Conservation (phyloP, 768 basidiomycete genomes). For the Tephrocybe sp. region DNA sequence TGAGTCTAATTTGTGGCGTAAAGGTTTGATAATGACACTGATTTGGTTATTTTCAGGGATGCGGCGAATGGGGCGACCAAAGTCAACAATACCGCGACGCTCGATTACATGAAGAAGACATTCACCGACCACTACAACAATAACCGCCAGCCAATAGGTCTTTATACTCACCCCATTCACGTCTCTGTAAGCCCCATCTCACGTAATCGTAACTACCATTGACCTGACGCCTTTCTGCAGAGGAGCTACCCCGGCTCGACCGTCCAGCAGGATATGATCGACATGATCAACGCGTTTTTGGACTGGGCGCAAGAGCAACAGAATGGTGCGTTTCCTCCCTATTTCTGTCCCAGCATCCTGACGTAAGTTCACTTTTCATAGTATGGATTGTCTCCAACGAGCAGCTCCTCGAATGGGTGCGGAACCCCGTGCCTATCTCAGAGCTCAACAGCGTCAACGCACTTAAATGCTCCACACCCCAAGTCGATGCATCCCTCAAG, state of each 20-base stretch:
- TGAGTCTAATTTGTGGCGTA: background rate
- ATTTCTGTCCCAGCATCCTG: background rate
- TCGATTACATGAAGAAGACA: constrained; percentile 71
- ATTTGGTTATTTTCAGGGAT: constrained; percentile 37
- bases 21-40: background rate
- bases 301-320: constrained; percentile 79
- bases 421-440: constrained; percentile 63
- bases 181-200: constrained; percentile 43
- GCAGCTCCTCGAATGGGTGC: constrained; percentile 75
- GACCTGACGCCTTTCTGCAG: constrained; percentile 22
- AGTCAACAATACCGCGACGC: constrained; percentile 61
- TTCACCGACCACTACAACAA: constrained; percentile 74
- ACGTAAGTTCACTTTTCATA: constrained; percentile 18
- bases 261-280: constrained; percentile 49
- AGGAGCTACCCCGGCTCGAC: constrained; percentile 56
- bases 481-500: constrained; percentile 49
- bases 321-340: constrained; percentile 43
- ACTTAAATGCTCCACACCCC: constrained; percentile 65
- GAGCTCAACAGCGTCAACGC: constrained; percentile 53
- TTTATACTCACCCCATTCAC: constrained; percentile 84
- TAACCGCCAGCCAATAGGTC: constrained; percentile 76
- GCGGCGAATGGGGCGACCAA: constrained; percentile 47
- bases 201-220: background rate
- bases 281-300: constrained; percentile 77
- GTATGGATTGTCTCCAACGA: constrained; percentile 76